Conservation (phyloP, 1,284 basidiomycete species). For the Ustilago cynodontis region DNA sequence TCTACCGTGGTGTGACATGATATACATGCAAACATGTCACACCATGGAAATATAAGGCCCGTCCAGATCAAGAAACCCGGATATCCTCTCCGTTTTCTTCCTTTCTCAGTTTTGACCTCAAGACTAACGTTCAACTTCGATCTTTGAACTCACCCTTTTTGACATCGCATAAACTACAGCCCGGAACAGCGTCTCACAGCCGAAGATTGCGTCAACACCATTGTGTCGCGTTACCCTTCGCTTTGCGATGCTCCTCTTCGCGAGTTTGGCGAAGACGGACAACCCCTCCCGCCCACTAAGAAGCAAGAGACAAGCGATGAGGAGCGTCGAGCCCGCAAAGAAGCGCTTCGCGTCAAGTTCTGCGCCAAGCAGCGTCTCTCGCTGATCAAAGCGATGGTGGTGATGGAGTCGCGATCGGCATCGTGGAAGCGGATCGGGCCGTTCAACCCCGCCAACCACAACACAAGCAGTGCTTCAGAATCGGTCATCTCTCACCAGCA, state of each 20-base stretch:
- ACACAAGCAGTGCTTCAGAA: background rate
- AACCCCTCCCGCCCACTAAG: constrained; percentile 56
- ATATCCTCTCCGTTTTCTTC: background rate
- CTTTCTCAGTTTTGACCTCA: background rate
- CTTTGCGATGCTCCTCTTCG: constrained; percentile 48
- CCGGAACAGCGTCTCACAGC: constrained; percentile 28
- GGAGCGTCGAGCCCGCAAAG: constrained; percentile 47
- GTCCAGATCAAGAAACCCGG: constrained; percentile 3
- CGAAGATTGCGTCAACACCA: constrained; percentile 24
- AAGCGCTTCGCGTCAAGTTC: constrained; percentile 40
- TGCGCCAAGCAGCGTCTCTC: constrained; percentile 50
- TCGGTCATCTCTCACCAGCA: constrained; percentile 1
- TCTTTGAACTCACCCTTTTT: no score
- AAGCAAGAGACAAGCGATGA: constrained; percentile 55
- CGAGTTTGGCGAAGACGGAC: constrained; percentile 52
- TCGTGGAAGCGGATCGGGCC: constrained; percentile 47
- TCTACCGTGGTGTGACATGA: background rate
- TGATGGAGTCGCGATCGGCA: constrained; percentile 54
- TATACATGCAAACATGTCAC: background rate
- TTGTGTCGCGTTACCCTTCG: constrained; percentile 35
- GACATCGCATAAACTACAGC: constrained; percentile 13
- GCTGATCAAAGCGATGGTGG: constrained; percentile 60
- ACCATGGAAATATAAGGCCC: background rate
- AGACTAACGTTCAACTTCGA: background rate
- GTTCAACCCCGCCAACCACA: constrained; percentile 16